phyloP scores from a whole-genome alignment of 495 filamentous ascomycete species.

The Hyaloscypha finlandica region DNA sequence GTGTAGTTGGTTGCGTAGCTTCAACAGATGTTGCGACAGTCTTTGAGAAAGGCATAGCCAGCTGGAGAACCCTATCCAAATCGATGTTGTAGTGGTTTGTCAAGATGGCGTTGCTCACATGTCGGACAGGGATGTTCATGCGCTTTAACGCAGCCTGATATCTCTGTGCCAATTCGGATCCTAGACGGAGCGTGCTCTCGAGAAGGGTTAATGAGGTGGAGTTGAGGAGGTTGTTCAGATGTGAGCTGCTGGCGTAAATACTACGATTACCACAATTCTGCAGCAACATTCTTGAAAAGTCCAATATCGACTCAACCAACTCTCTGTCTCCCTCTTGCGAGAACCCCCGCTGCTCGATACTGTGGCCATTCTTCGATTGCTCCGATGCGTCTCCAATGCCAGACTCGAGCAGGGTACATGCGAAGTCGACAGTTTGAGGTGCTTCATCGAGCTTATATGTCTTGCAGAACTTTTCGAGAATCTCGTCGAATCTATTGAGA shows the following conservation, averaged over 20 bases:
- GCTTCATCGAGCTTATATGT: conserved; percentile 81
- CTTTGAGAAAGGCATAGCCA: conserved; percentile 82
- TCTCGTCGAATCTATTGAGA: conserved; percentile 89
- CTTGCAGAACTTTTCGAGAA: conserved; percentile 77
- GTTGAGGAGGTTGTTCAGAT: conserved; percentile 84
- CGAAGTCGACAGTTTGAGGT: conserved; percentile 77
- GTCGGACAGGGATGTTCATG: conserved; percentile 52
- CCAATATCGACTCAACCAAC: conserved; percentile 75
- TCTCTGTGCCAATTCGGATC: conserved; percentile 81
- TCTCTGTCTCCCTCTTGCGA: conserved; percentile 72
- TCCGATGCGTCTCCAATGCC: conserved; percentile 1
- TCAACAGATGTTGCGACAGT: conserved; percentile 48
- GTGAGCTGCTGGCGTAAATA: conserved; percentile 87
- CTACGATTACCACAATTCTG: conserved; percentile 97
- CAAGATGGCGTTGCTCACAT: conserved; percentile 71
- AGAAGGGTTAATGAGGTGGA: conserved; percentile 80
- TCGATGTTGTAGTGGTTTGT: conserved; percentile 93
- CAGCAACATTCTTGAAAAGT: conserved; percentile 82
- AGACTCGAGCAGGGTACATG: conserved; percentile 55
- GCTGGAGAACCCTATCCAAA: conserved; percentile 79
- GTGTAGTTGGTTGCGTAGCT: conserved; percentile 47
- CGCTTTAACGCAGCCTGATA: conserved; percentile 87
- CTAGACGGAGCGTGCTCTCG: conserved; percentile 70
- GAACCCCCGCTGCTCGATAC: conserved; percentile 59
- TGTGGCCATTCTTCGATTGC: not conserved